Base-by-base conservation (phyloP, 1,284 basidiomycete species). In the Ganoderma sp. region DNA sequence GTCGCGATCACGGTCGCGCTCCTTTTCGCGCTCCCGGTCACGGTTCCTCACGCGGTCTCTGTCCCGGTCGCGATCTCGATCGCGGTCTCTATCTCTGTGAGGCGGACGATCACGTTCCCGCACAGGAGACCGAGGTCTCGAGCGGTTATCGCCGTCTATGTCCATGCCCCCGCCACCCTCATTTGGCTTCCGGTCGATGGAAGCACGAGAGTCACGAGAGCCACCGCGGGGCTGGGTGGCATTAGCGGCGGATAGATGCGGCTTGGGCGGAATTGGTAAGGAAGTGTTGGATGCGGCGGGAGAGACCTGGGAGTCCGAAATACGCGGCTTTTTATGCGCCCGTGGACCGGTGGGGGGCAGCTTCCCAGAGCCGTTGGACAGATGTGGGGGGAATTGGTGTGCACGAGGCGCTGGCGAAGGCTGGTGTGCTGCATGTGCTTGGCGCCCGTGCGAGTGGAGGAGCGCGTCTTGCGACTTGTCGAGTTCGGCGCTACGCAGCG, bases 271-370 rank as follows among this genome's bases (percentile, higher is more conserved):
- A 43, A 71, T 73, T 22, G 74, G 76, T 3, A 75, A 73, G 39
- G 74, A 67, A 15, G 71, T 61, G 50, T 73, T 74, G 15, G 77
- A 75, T 25, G 66, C 79, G 73, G 71, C 78, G 72, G 82, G 78
- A 14, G 86, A 84, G 15, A 78, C 74, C 67, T 85, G 86, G 7
- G 83, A 61, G 42, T 90, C 89, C 10, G 88, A 87, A 7, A 92
- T 80, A 14, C 91, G 88, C 19, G 88, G 87, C 75, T 90, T 91
- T 82, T 93, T 93, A 78, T 91, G 84, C 22, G 90, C 90, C 61
- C 92, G 86, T 2, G 92, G 92, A 19, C 87, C 92, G 4, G 91
- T 94, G 0, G 92, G 92, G 12, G 87, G 88, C 3, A 81, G 82
- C 76, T 88, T 91, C n/a, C 80, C 77, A 41, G 79, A 69, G 19